Evolutionary conservation across 192 early-diverging fungal species (phyloP).

Genomic region (Phycomyces nitens): DNA sequence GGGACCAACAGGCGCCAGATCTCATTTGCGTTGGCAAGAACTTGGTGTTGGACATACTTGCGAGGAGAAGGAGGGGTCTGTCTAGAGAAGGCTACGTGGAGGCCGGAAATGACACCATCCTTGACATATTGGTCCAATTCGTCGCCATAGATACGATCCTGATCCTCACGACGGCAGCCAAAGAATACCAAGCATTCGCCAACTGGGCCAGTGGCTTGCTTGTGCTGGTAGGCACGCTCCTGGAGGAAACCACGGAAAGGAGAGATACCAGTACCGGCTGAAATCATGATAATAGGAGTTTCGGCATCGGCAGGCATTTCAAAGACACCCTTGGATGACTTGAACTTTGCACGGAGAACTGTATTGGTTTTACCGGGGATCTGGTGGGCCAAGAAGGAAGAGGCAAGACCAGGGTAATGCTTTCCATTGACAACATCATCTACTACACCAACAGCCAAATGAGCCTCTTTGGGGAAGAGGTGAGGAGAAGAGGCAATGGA

Average conservation of each 20-base stretch:
- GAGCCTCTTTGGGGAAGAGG: conserved; percentile 27
- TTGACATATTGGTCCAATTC: conserved; percentile 53
- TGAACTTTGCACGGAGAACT: conserved; percentile 15
- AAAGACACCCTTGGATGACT: conserved; percentile 46
- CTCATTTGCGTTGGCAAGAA: conserved; percentile 18
- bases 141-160: conserved; percentile 71
- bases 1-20: conserved; percentile 15
- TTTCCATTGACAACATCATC: conserved; percentile 23
- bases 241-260: conserved; percentile 87
- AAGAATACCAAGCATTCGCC: conserved; percentile 69
- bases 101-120: conserved; percentile 52
- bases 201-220: conserved; percentile 47
- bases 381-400: conserved; percentile 16
- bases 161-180: conserved; percentile 69
- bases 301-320: conserved; percentile 51
- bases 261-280: conserved; percentile 91
- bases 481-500: conserved; percentile 73
- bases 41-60: conserved; percentile 32
- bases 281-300: conserved; percentile 79
- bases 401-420: conserved; percentile 31
- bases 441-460: conserved; percentile 33
- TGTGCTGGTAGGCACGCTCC: conserved; percentile 25
- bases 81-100: conserved; percentile 64
- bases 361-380: conserved; percentile 27
- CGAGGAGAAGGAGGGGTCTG: conserved; percentile 18